phyloP scores from a whole-genome alignment of 1,139 yeast genomes.

The Entelexis sorbosivorans region DNA sequence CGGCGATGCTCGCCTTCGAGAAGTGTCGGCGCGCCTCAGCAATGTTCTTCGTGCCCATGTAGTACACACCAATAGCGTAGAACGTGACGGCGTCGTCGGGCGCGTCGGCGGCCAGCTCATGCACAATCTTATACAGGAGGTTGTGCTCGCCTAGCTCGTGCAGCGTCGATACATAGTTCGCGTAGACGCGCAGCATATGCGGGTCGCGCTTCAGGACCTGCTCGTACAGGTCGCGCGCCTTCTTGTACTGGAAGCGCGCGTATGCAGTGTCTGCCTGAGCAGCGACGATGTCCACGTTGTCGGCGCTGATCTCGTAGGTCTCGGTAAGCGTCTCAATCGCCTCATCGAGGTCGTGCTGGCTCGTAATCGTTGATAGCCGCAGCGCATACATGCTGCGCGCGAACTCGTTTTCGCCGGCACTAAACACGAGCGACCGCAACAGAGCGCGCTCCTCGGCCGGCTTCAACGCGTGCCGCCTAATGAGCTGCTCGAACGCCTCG shows the following conservation, averaged over 20 bases:
- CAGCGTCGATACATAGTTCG: conserved; percentile 72
- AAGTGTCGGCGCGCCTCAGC: conserved; percentile 80
- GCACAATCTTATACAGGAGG: conserved; percentile 69
- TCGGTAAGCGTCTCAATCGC: conserved; percentile 57
- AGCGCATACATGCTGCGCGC: conserved; percentile 66
- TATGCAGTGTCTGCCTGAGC: conserved; percentile 63
- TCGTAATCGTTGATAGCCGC: conserved; percentile 55
- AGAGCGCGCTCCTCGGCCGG: conserved; percentile 83
- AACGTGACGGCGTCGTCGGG: conserved; percentile 80
- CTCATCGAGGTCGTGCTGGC: conserved; percentile 50
- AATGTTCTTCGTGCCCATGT: conserved; percentile 60
- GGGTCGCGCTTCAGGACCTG: conserved; percentile 23
- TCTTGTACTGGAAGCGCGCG: conserved; percentile 68
- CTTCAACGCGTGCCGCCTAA: conserved; percentile 61
- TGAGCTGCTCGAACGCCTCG: conserved; percentile 80
- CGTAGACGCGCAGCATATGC: conserved; percentile 37
- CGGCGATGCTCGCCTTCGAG: conserved; percentile 76
- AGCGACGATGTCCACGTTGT: conserved; percentile 51
- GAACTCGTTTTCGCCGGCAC: conserved; percentile 62
- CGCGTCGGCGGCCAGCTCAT: conserved; percentile 73
- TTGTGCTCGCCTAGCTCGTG: conserved; percentile 78
- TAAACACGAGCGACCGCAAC: conserved; percentile 55
- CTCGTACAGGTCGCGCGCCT: conserved; percentile 68
- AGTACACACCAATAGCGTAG: conserved; percentile 88
- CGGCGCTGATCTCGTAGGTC: conserved; percentile 59